Evolutionary conservation across 75 land plant species (phyloP).

Genomic region (Selaginella moellendorffii): DNA sequence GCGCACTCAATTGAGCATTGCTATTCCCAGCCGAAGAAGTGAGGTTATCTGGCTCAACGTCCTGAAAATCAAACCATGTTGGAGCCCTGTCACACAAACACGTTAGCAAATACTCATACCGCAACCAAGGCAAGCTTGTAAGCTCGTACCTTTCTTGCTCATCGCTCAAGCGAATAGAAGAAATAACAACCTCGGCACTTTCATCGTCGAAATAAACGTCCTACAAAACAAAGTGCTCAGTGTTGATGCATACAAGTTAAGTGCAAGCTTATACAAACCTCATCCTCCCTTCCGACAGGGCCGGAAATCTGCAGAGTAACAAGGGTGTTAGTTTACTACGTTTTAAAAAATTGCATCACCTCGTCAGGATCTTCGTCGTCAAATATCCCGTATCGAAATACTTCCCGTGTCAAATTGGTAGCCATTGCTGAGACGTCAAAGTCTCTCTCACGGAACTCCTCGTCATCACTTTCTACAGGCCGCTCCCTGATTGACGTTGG

Average conservation of each 20-base stretch:
- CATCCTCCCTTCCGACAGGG: conserved; percentile 83
- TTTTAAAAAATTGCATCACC: conserved; percentile 31
- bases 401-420: conserved; percentile 67
- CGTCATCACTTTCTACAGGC: conserved; percentile 86
- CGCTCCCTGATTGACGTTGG: conserved; percentile 73
- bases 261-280: conserved; percentile 55
- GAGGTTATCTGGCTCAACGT: conserved; percentile 34
- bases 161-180: conserved; percentile 80
- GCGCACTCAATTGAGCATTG: too few relatives aligned
- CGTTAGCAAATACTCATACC: neutral
- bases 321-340: too few relatives aligned
- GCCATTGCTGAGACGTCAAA: conserved; percentile 86
- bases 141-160: conserved; percentile 69
- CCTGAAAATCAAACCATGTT: conserved; percentile 93
- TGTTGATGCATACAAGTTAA: too few relatives aligned
- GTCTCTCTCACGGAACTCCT: conserved; percentile 80
- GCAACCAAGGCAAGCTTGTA: neutral
- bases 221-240: conserved; percentile 38
- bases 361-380: conserved; percentile 66
- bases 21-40: conserved; percentile 12
- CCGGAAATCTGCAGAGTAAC: conserved; percentile 44
- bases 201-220: conserved; percentile 99
- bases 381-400: conserved; percentile 66
- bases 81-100: conserved; percentile 35
- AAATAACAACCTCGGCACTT: conserved; percentile 92